These are phyloP conservation scores for Sugiyamaella boreocaroliniensis DNA, from an alignment of 805 yeast species.

Conservation along the genomic window DNA sequence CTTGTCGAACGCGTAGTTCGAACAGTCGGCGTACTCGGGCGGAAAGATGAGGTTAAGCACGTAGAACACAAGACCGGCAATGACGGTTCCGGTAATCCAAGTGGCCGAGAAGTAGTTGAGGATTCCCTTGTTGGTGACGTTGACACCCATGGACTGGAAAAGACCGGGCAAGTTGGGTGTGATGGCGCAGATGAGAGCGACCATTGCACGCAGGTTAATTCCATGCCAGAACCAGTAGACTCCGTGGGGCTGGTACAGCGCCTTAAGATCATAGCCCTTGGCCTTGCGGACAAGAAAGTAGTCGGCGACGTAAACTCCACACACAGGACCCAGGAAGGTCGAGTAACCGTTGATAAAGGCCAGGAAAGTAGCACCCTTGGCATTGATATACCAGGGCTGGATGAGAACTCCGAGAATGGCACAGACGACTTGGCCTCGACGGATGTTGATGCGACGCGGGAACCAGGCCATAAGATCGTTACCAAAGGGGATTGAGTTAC, in stretches of 20 bases:
- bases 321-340: constrained; percentile 37
- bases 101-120: constrained; percentile 11
- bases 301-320: constrained; percentile 36
- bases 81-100: constrained; percentile 9
- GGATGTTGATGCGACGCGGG: constrained; percentile 51
- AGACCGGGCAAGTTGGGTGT: constrained; percentile 14
- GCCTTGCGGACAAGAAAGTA: constrained; percentile 37
- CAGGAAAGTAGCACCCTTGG: constrained; percentile 33
- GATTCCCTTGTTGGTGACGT: constrained; percentile 10
- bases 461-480: constrained; percentile 49
- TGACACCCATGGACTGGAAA: constrained; percentile 13
- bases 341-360: constrained; percentile 34
- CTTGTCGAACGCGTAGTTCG: neutral
- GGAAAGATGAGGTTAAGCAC: constrained; percentile 8
- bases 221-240: constrained; percentile 42
- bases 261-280: constrained; percentile 17
- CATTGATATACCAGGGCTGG: constrained; percentile 37
- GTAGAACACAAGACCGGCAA: constrained; percentile 8
- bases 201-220: constrained; percentile 38
- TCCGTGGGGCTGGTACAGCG: constrained; percentile 10
- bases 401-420: constrained; percentile 1
- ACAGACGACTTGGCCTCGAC: constrained; percentile 39
- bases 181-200: constrained; percentile 28
- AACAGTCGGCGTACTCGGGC: neutral
- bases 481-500: constrained; percentile 40